These are phyloP conservation scores for Scedosporium dehoogii DNA, from an alignment of 2,329 filamentous ascomycete species.

Conservation along the genomic window DNA sequence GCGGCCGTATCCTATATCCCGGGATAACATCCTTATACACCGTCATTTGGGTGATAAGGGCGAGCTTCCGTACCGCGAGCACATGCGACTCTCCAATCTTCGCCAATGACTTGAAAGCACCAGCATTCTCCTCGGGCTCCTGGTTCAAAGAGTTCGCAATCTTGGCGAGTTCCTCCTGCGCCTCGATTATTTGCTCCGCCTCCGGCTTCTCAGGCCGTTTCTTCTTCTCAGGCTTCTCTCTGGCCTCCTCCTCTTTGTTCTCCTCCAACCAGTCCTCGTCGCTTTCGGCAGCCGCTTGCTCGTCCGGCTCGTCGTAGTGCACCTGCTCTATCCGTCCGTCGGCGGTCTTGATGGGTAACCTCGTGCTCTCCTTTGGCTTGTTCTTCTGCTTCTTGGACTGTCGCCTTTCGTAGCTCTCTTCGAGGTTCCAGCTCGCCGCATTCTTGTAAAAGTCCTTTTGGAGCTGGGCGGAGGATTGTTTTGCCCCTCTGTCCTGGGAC, in stretches of 20 bases:
- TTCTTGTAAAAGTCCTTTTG: slow-evolving; percentile 61
- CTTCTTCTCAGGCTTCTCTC: slow-evolving; percentile 19
- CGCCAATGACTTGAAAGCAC: slow-evolving; percentile 67
- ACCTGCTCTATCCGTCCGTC: slow-evolving; percentile 61
- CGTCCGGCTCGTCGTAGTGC: slow-evolving; percentile 42
- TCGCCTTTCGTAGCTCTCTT: slow-evolving; percentile 79
- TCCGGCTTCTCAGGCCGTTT: slow-evolving; percentile 57
- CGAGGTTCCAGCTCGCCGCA: slow-evolving; percentile 78
- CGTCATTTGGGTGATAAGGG: slow-evolving; percentile 75
- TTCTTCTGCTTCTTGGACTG: slow-evolving; percentile 69
- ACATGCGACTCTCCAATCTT: slow-evolving; percentile 63
- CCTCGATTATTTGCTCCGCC: slow-evolving; percentile 70
- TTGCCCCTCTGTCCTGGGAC: neutral
- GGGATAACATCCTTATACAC: slow-evolving; percentile 96
- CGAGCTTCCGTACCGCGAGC: slow-evolving; percentile 71
- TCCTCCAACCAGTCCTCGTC: slow-evolving; percentile 45
- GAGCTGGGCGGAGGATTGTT: slow-evolving; percentile 14
- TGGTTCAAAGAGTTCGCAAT: slow-evolving; percentile 77
- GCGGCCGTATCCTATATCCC: slow-evolving; percentile 83
- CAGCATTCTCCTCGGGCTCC: slow-evolving; percentile 82
- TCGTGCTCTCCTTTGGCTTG: slow-evolving; percentile 58
- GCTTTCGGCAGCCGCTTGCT: slow-evolving; percentile 46
- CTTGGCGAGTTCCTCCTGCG: slow-evolving; percentile 86
- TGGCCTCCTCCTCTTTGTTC: slow-evolving; percentile 30
- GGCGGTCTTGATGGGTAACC: slow-evolving; percentile 77